phyloP scores from a whole-genome alignment of 2,329 filamentous ascomycete species.

The Colletotrichum destructivum region DNA sequence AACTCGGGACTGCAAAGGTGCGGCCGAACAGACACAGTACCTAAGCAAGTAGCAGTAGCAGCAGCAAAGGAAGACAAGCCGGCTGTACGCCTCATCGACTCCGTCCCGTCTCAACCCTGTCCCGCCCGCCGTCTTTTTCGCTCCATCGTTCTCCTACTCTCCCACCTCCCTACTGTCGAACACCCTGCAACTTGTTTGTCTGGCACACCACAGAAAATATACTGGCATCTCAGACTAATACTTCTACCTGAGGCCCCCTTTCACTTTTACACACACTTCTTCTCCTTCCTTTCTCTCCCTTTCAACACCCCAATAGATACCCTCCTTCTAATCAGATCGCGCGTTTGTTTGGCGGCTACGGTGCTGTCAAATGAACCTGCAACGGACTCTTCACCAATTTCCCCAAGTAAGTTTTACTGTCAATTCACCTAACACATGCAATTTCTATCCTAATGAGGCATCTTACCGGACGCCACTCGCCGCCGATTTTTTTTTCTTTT shows the following conservation, averaged over 20 bases:
- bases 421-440: no score
- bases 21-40: neutral
- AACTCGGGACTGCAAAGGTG: conserved; percentile 7
- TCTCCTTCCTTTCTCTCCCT: conserved; percentile 23
- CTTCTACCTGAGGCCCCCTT: conserved; percentile 39
- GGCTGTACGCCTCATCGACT: conserved; percentile 37
- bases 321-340: conserved; percentile 59
- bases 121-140: conserved; percentile 5
- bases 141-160: neutral
- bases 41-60: no score
- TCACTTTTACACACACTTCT: neutral
- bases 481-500: conserved; percentile 2
- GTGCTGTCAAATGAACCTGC: conserved; percentile 99
- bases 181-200: conserved; percentile 12
- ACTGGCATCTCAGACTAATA: conserved; percentile 33
- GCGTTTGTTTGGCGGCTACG: conserved; percentile 91
- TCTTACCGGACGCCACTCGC: neutral
- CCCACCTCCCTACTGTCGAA: conserved; percentile 6
- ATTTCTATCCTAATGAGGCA: neutral
- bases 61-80: conserved; percentile 4
- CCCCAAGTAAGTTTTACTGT: conserved; percentile 69
- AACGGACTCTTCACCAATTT: conserved; percentile 73
- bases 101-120: conserved; percentile 35
- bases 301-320: conserved; percentile 47
- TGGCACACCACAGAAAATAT: conserved; percentile 25